Conservation (phyloP, 164 flowering plant species). For the Taxillus chinensis region DNA sequence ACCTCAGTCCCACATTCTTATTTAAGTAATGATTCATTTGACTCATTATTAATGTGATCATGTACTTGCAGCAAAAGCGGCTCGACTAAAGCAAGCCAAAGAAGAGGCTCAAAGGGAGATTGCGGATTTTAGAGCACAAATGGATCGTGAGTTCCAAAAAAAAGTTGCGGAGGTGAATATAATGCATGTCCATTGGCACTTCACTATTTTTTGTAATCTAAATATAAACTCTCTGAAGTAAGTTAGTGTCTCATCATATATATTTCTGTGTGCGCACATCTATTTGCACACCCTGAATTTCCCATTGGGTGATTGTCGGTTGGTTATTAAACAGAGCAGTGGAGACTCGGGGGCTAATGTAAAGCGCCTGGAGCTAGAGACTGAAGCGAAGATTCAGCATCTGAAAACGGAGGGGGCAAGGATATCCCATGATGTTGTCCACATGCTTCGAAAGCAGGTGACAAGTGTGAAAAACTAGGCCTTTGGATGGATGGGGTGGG, state of each 20-base stretch:
- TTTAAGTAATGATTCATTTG: not conserved
- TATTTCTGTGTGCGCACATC: too few species aligned
- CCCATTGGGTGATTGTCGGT: not conserved
- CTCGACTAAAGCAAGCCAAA: constrained; percentile 66
- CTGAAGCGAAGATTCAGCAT: constrained; percentile 51
- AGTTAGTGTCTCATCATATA: too few species aligned
- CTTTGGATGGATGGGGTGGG: not conserved
- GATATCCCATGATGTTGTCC: constrained; percentile 60
- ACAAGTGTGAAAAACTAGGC: constrained; percentile 64
- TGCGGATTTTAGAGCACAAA: constrained; percentile 46
- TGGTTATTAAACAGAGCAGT: constrained; percentile 49
- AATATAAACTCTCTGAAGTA: too few species aligned
- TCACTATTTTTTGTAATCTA: too few species aligned
- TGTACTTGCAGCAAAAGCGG: constrained; percentile 38
- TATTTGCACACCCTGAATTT: too few species aligned
- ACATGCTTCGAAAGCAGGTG: constrained; percentile 77
- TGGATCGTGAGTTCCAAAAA: constrained; percentile 52
- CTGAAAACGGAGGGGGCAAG: constrained; percentile 51
- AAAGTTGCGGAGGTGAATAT: constrained; percentile 44
- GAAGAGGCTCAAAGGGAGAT: constrained; percentile 70
- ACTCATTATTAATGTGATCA: constrained; percentile 3
- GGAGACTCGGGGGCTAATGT: constrained; percentile 92
- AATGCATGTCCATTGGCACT: too few species aligned
- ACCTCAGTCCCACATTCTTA: too few species aligned
- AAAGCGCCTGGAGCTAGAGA: constrained; percentile 84